Conservation (phyloP, 208 protist genomes). For the Giardia muris region DNA sequence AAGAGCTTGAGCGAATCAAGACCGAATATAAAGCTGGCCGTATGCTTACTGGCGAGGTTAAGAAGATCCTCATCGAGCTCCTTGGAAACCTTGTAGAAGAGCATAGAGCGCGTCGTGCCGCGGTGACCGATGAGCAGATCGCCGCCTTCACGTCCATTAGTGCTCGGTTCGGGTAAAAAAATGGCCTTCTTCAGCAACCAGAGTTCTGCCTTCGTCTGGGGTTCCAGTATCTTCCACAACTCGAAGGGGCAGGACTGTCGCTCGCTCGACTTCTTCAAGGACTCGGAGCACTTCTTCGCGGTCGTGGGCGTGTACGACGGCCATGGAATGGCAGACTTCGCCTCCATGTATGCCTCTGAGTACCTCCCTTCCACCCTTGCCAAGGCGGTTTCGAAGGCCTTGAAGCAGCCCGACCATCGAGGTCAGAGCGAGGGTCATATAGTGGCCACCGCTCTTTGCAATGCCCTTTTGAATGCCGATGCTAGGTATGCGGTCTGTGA, state of each 20-base stretch:
- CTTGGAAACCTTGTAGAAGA: slow-evolving; percentile 5
- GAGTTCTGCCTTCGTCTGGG: not conserved
- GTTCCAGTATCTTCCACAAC: not conserved
- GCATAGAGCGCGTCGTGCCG: not conserved
- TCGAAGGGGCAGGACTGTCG: not conserved
- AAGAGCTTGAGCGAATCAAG: not conserved
- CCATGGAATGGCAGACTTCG: not conserved
- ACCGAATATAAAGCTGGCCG: not conserved
- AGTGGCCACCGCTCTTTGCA: not conserved
- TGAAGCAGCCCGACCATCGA: not conserved
- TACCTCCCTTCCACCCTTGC: not conserved
- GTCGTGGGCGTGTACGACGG: not conserved
- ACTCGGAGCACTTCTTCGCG: not conserved
- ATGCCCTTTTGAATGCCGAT: not conserved
- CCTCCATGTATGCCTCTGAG: not conserved
- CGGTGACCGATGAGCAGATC: not conserved
- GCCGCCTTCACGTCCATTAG: not conserved
- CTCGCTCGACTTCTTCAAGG: not conserved
- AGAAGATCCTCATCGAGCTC: not conserved
- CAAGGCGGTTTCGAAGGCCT: not conserved
- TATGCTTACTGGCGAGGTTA: slow-evolving; percentile 28
- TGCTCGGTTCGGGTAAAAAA: not conserved
- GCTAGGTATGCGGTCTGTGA: not conserved
- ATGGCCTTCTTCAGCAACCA: not conserved
- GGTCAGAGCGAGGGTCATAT: not conserved